Base-by-base conservation (phyloP, 345 rosid species). In the Draba incana region DNA sequence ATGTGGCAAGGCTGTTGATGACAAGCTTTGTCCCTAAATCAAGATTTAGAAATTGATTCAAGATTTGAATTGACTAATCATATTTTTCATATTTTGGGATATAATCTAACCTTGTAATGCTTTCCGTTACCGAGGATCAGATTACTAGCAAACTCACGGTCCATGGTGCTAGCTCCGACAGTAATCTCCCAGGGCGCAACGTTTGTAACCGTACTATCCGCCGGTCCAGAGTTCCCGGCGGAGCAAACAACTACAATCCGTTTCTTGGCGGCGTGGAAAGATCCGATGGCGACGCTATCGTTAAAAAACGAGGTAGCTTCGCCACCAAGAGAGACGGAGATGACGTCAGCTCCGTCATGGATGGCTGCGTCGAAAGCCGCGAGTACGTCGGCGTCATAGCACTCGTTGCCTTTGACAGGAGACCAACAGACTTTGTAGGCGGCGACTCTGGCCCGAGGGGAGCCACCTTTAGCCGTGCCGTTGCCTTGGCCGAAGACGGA, bases 351-450 rank as follows among this genome's bases (percentile, higher is more conserved):
- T 0, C 98, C 90, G 41, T 90, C 96, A 9, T 83, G 79, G 28
- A 92, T 90, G 23, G 98, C 96, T 0, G 70, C 66, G 15, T 90
- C 97, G 9, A 92, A 88, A 53, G 80, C 97, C 0, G 85, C 87
- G 14, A 92, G 27, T 2, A 92, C 76, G 58, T 92, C 98, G 0
- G 86, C 84, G 64, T 90, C 90, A n/a, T 78, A 86, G 81, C 98
- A 92, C 44, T 77, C 83, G 13, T 66, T 63, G 8, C 80, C 84
- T 4, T 46, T 54, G 10, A 73, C 67, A 0, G 82, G 85, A 0
- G 88, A 88, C 87, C 90, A 88, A 73, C 98, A 92, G 2, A 88
- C 93, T 68, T 88, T 92, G 84, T 92, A 92, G 7, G 98, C 86
- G 4, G 97, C 96, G 5, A 88, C 93, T 65, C 89, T 78, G 0